phyloP scores from a whole-genome alignment of 345 rosid genomes.

The Pugionium cornutum region DNA sequence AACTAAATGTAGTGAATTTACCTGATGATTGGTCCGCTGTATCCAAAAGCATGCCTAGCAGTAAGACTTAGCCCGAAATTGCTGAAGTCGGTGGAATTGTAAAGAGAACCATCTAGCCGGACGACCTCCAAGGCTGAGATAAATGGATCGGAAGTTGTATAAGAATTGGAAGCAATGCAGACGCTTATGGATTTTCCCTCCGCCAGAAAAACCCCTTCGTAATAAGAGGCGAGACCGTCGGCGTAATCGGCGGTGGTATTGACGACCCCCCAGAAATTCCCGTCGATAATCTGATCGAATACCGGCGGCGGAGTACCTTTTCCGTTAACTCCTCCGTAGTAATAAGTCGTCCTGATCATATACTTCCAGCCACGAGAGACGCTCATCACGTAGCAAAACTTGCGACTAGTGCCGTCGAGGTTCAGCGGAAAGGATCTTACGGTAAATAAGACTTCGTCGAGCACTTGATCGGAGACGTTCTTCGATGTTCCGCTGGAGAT shows the following conservation, averaged over 20 bases:
- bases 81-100: constrained; percentile 68
- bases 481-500: constrained; percentile 52
- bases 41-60: constrained; percentile 78
- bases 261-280: constrained; percentile 73
- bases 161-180: constrained; percentile 62
- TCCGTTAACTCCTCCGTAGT: constrained; percentile 82
- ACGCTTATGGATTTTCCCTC: constrained; percentile 72
- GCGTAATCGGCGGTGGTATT: constrained; percentile 72
- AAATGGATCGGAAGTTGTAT: constrained; percentile 83
- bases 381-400: constrained; percentile 64
- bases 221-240: constrained; percentile 55
- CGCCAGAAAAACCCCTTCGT: constrained; percentile 80
- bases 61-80: constrained; percentile 54
- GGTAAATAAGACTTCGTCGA: constrained; percentile 50
- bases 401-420: constrained; percentile 41
- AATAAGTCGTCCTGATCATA: constrained; percentile 71
- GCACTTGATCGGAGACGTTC: constrained; percentile 43
- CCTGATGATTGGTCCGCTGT: constrained; percentile 58
- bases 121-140: constrained; percentile 84
- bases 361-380: constrained; percentile 63
- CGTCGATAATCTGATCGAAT: constrained; percentile 91
- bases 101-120: constrained; percentile 54
- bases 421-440: constrained; percentile 75
- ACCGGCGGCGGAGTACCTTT: constrained; percentile 59
- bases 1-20: constrained; percentile 30